Base-by-base conservation (phyloP, 2,329 filamentous ascomycete species). In the Fusarium algeriense region DNA sequence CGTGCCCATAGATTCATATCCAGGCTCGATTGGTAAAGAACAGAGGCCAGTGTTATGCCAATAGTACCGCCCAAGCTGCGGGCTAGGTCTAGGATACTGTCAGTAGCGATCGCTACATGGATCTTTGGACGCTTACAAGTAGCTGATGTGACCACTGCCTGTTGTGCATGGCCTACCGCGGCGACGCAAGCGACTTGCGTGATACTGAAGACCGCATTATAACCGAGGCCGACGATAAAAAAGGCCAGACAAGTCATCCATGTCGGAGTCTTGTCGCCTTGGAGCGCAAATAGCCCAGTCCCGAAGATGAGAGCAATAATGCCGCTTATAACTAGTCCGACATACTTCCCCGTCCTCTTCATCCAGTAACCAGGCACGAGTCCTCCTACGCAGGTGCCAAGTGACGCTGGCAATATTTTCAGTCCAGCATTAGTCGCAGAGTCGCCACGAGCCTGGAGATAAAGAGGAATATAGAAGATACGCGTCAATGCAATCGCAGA, bases 401-500 rank as follows among this genome's bases (percentile, higher is more conserved):
- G 78, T 1, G 92, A 88, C 45, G 91, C 86, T 2, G 92, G 91
- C 20, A 94, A 85, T 48, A 95, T 83, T 20, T 89, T 87, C 3
- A 89, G 81, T 1, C 92, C 93, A 0, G 92, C 88, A 20, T 87
- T 82, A 0, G 92, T 92, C 0, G 92, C 84, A 1, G 89, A 88
- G 58, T 89, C 82, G 8, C 91, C 91, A 28, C 88, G 87, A 4
- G 93, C 87, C 78, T 95, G 92, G 70, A 94, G 90, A 81, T 92
- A 95, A 12, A 96, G 84, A 0, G 93, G 93, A 1, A 91, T 84
- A 23, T 65, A 65, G 2, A 65, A 65, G 6, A 63, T 37, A 10
- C 58, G 50, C 78, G 94, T 95, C 80, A 93, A 93, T 46, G 93
- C 82, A 19, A 88, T 83, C 90, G 94, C 94, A 15, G 91, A 92